Evolutionary conservation across 805 yeast genomes (phyloP).

Genomic region (Ascoidea asiatica): DNA sequence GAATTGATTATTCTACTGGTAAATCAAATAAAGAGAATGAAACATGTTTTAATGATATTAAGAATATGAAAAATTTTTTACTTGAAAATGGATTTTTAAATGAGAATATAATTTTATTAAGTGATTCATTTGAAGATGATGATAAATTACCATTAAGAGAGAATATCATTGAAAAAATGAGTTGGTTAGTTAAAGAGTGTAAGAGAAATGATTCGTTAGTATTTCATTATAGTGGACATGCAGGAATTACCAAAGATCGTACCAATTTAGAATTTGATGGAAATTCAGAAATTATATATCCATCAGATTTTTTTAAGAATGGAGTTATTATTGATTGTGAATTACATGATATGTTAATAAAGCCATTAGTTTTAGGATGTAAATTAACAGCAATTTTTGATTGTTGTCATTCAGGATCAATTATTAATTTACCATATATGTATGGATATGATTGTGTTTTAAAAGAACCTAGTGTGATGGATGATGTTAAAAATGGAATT

Average conservation of each 20-base stretch:
- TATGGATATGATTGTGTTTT: no score
- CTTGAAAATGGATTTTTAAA: constrained; percentile 31
- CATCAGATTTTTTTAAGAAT: constrained; percentile 51
- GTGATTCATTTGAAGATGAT: constrained; percentile 38
- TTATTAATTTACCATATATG: constrained; percentile 63
- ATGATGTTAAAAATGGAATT: no score
- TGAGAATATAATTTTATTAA: constrained; percentile 44
- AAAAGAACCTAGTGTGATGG: no score
- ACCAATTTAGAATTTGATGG: constrained; percentile 69
- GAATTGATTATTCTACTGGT: constrained; percentile 62
- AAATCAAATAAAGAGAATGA: constrained; percentile 45
- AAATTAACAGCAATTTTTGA: constrained; percentile 72
- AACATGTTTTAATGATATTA: constrained; percentile 74
- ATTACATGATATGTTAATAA: constrained; percentile 59
- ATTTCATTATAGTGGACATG: constrained; percentile 82
- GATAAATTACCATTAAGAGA: constrained; percentile 48
- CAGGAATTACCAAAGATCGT: constrained; percentile 61
- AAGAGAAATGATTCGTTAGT: constrained; percentile 68
- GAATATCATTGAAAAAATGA: constrained; percentile 68
- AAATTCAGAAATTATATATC: constrained; percentile 58
- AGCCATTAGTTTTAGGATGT: constrained; percentile 57
- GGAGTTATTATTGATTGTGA: constrained; percentile 68
- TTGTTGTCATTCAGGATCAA: constrained; percentile 81
- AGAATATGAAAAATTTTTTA: constrained; percentile 31
- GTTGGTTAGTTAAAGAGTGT: constrained; percentile 67